Evolutionary conservation across 2,329 filamentous ascomycete genomes (phyloP), one percentile per base, ranked within the genome.

Genomic region (Botrytis sinoallii): DNA sequence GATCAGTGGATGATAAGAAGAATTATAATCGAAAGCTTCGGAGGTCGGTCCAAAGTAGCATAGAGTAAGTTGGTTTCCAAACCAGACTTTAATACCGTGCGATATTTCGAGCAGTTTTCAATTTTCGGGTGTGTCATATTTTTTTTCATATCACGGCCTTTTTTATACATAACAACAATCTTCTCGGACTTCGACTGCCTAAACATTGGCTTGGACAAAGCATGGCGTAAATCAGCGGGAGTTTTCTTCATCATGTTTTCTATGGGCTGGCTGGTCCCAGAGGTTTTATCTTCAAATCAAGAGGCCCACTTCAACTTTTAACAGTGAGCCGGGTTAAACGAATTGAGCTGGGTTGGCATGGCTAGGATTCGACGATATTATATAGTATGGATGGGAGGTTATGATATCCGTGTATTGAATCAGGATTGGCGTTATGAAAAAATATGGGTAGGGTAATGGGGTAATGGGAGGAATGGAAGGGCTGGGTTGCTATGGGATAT

Each of bases 21-120:
- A 84, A 89, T 77, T 98, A 98, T 84, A 94, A 92, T 79, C 89
- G 95, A 71, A 89, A 90, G 75, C 85, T 98, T 75, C 89, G 95
- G 71, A 88, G 93, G 78, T 93, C 92, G 16, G 92, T 96, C 5
- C 92, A 91, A 81, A 84, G 88, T 76, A 91, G 88, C 79, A 86
- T 89, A 83, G 89, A 91, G 85, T 90, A 77, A 77, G 77, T 72
- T 55, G 7, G 18, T 1, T 44, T 40, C 29, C 25, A 18, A 29
- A 22, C 12, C 16, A 14, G 35, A 55, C 20, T 32, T 3, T n/a
- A 20, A 12, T 40, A 25, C 44, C n/a, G 7, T 29, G n/a, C 35
- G 35, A n/a, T 40, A 12, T 61, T 40, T 38, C 35, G 35, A 29
- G 12, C 22, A 25, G 18, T 40, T 66, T 52, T 46, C 10, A 42